Base-by-base conservation (phyloP, 2,329 filamentous ascomycete genomes). In the Aspergillus hortae region DNA sequence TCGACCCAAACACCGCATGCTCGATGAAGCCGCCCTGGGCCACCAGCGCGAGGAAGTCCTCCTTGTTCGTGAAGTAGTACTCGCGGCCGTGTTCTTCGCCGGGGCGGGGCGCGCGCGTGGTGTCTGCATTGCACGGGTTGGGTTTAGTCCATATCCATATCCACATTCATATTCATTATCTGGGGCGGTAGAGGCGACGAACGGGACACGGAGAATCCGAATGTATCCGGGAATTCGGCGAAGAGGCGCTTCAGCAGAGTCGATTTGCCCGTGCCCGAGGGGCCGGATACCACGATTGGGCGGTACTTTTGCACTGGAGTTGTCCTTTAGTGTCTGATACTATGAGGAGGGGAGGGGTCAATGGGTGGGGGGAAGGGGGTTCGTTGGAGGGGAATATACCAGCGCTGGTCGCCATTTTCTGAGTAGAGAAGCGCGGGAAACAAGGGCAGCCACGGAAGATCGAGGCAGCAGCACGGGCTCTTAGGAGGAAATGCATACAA, bases 1-100 rank as follows among this genome's bases (percentile, higher is more conserved):
- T 96, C 49, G 84, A 86, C 38, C 90, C 86, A 70, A 96, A 96
- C 69, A 87, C 77, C 49, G 92, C 92, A 76, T 88, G 84, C 79
- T 96, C 92, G 56, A 96, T 86, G 72, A 96, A 96, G 10, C 85
- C 88, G 51, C 83, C 79, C 53, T 82, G 71, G n/a, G 72, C 77
- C 50, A 90, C 83, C 55, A 94, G 79, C 41, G 79, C 75, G 65
- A 85, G 75, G 67, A 95, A 95, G 3, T 79, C 78, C 9, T 82
- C 80, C 69, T 80, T 82, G 17, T 78, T 80, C 14, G 87, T 83
- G 65, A 87, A 95, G 77, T 90, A 83, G 79, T 96, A 96, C 72
- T 95, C 84, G 40, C 83, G 78, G 65, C 89, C 90, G 67, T 92
- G 72, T 58, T 82, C 65, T 74, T 96, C 92, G 64, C 87, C 88